Evolutionary conservation across 164 flowering plant genomes (phyloP).

Genomic region (grape (Vitis vinifera)): ASM3070453v1 NC_081805.1:3063001-3063500

Average conservation of each 20-base stretch:
- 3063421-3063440: not conserved
- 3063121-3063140: no score
- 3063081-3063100: no score
- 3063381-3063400: constrained; percentile 5
- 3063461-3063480: constrained; percentile 1
- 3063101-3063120: no score
- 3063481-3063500: not conserved
- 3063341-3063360: not conserved
- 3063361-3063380: not conserved
- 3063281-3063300: constrained; percentile 4
- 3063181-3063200: no score
- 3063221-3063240: not conserved
- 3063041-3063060: no score
- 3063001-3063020: no score
- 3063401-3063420: constrained; percentile 3
- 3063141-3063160: no score
- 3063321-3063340: not conserved
- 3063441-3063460: not conserved
- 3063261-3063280: constrained; percentile 12
- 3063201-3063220: not conserved
- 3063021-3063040: no score
- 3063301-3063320: no score
- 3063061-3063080: no score
- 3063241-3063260: constrained; percentile 1
- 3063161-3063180: no score